phyloP scores from a whole-genome alignment of 2,329 filamentous ascomycete genomes.

The Sarocladium oryzae region DNA sequence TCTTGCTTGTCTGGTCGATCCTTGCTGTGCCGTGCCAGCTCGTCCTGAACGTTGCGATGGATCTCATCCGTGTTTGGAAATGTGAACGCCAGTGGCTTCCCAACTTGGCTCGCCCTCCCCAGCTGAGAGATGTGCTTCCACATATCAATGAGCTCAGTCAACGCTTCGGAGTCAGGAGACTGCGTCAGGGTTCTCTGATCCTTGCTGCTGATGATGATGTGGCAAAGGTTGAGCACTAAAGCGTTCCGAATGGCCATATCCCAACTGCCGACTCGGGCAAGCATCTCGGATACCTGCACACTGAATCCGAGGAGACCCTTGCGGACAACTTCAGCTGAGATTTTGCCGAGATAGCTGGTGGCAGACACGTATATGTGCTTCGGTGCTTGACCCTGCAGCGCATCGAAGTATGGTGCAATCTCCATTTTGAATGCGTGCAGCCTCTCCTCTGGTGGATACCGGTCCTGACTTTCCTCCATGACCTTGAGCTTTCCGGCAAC shows the following conservation, averaged over 20 bases:
- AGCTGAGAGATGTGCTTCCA: slow-evolving; percentile 32
- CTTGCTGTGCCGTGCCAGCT: neutral
- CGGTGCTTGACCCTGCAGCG: slow-evolving; percentile 21
- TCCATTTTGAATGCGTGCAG: slow-evolving; percentile 20
- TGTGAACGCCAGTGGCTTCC: slow-evolving; percentile 19
- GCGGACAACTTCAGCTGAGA: slow-evolving; percentile 14
- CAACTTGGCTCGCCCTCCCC: slow-evolving; percentile 20
- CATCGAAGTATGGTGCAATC: slow-evolving; percentile 24
- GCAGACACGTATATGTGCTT: slow-evolving; percentile 20
- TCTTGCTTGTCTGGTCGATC: neutral
- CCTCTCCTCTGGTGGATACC: slow-evolving; percentile 13
- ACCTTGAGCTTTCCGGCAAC: slow-evolving; percentile 23
- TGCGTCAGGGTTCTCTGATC: neutral
- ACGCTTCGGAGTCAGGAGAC: neutral
- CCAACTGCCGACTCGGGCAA: slow-evolving; percentile 19
- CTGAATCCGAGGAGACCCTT: slow-evolving; percentile 14
- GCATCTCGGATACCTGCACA: slow-evolving; percentile 21
- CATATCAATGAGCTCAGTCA: slow-evolving; percentile 25
- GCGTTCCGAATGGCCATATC: slow-evolving; percentile 22
- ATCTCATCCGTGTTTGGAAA: slow-evolving; percentile 19
- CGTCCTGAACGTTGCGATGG: neutral
- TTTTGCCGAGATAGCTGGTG: slow-evolving; percentile 17
- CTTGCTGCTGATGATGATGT: slow-evolving; percentile 11
- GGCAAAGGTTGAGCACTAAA: slow-evolving; percentile 27
- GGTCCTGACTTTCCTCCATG: slow-evolving; percentile 15